phyloP scores from a whole-genome alignment of 768 basidiomycete genomes.

The Kwoniella sp. region DNA sequence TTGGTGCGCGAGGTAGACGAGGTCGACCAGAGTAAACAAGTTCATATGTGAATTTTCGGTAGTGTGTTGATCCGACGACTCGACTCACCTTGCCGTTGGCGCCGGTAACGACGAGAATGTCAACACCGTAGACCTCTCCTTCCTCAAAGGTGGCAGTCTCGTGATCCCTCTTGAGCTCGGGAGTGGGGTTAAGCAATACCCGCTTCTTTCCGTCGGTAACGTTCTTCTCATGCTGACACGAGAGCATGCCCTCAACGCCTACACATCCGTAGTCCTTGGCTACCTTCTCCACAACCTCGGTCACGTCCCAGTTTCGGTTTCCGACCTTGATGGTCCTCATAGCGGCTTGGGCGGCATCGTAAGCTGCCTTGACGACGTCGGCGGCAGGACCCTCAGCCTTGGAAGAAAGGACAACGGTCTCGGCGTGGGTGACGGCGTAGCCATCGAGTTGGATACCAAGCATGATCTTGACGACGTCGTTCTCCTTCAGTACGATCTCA shows the following conservation, averaged over 20 bases:
- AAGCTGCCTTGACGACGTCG: conserved; percentile 91
- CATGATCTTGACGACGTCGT: conserved; percentile 93
- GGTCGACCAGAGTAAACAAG: too few relatives aligned
- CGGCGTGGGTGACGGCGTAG: conserved; percentile 88
- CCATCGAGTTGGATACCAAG: conserved; percentile 98
- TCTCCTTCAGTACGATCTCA: conserved; percentile 59
- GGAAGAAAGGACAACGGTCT: conserved; percentile 87
- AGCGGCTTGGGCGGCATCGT: conserved; percentile 86
- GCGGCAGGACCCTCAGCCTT: conserved; percentile 78
- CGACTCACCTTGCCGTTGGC: conserved; percentile 71
- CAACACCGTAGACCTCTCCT: conserved; percentile 92
- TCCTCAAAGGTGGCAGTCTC: conserved; percentile 85
- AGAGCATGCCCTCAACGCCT: conserved; percentile 96
- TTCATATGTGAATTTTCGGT: too few relatives aligned
- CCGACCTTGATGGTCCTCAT: conserved; percentile 88
- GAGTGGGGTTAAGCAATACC: conserved; percentile 84
- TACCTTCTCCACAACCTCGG: conserved; percentile 76
- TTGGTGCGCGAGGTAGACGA: too few relatives aligned
- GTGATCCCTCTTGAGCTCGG: conserved; percentile 79
- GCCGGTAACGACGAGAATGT: conserved; percentile 73
- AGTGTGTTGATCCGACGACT: too few relatives aligned
- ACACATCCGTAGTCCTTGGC: conserved; percentile 72
- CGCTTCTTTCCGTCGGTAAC: conserved; percentile 96
- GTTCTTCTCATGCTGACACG: conserved; percentile 90
- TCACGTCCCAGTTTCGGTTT: conserved; percentile 92